These are phyloP conservation scores for Fusarium napiforme DNA, from an alignment of 2,329 filamentous ascomycete species.

Conservation along the genomic window DNA sequence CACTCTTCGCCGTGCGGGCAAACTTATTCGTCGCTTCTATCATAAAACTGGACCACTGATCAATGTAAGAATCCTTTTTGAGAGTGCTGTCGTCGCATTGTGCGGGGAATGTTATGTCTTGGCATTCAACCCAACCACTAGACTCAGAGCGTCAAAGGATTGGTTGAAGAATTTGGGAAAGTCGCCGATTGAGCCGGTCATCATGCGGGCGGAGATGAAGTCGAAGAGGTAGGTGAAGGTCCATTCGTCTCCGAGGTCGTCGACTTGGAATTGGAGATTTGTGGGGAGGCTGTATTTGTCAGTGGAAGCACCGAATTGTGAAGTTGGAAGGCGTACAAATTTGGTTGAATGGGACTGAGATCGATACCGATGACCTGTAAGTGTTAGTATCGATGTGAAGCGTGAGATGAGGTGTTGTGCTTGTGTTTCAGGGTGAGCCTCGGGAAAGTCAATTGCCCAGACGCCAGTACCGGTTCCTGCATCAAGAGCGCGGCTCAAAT, in stretches of 20 bases:
- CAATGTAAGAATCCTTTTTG: conserved; percentile 41
- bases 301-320: not conserved
- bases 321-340: conserved; percentile 41
- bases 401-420: not conserved
- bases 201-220: conserved; percentile 54
- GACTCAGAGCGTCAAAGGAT: conserved; percentile 51
- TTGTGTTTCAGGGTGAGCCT: conserved; percentile 47
- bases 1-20: conserved; percentile 47
- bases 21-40: conserved; percentile 46
- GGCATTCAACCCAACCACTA: conserved; percentile 57
- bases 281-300: conserved; percentile 53
- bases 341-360: conserved; percentile 56
- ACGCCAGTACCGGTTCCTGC: conserved; percentile 61
- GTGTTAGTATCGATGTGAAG: not conserved
- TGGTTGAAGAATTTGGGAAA: conserved; percentile 52
- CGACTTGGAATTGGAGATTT: conserved; percentile 61
- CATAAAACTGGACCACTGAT: conserved; percentile 46
- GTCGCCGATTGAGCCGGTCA: conserved; percentile 51
- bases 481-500: conserved; percentile 53
- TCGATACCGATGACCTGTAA: conserved; percentile 53
- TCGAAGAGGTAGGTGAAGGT: conserved; percentile 53
- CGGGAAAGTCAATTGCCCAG: conserved; percentile 58
- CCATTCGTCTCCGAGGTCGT: conserved; percentile 57
- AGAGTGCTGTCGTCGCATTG: conserved; percentile 57
- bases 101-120: conserved; percentile 54